Evolutionary conservation across 306 rosid genomes (phyloP).

Genomic region (Hylodesmum podocarpum): DNA sequence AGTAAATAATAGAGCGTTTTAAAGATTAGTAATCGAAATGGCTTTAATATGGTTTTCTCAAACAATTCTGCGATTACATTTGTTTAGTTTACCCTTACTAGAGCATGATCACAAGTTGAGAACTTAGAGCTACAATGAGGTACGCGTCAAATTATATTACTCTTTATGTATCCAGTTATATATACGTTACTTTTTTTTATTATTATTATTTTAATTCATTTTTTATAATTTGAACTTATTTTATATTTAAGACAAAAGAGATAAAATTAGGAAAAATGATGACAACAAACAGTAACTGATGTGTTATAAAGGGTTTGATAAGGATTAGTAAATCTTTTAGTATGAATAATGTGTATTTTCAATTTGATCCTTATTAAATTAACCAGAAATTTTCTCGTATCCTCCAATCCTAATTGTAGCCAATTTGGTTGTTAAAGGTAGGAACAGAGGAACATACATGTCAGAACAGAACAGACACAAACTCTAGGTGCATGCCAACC

Average conservation of each 20-base stretch:
- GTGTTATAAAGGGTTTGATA: background rate
- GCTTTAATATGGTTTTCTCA: background rate
- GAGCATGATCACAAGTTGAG: background rate
- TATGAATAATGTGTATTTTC: background rate
- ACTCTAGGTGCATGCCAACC: slow-evolving; percentile 26
- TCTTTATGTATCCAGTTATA: too few relatives aligned
- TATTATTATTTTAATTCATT: too few relatives aligned
- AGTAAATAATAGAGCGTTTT: background rate
- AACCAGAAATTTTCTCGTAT: background rate
- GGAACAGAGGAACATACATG: background rate
- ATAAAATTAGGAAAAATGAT: too few relatives aligned
- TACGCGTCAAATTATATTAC: too few relatives aligned
- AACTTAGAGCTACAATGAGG: background rate
- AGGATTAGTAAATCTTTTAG: background rate
- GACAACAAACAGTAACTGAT: too few relatives aligned
- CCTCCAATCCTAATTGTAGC: background rate
- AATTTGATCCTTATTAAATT: background rate
- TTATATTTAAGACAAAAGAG: too few relatives aligned
- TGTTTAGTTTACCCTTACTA: background rate
- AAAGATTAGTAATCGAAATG: background rate
- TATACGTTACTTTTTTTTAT: too few relatives aligned
- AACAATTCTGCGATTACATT: background rate
- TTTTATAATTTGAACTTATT: too few relatives aligned
- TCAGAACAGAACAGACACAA: background rate
- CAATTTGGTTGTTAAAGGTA: background rate